phyloP scores from a whole-genome alignment of 2,329 filamentous ascomycete species.

The Hymenoscyphus linearis region DNA sequence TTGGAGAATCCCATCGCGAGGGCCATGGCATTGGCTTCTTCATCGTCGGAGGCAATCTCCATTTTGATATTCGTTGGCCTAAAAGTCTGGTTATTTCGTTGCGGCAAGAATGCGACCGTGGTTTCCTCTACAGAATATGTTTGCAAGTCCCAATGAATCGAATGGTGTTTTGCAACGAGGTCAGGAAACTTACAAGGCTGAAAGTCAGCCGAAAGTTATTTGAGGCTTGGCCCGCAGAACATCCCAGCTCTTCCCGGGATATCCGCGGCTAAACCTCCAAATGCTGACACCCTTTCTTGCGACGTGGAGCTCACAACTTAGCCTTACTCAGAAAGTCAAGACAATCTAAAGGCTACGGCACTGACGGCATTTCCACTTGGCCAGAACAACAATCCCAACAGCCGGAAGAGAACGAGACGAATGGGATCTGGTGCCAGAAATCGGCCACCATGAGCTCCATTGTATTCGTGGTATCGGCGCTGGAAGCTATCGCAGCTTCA shows the following conservation, averaged over 20 bases:
- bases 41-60: slow-evolving; percentile 1
- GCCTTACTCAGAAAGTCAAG: not conserved
- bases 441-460: slow-evolving; percentile 75
- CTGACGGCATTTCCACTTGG: not conserved
- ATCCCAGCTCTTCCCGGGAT: not conserved
- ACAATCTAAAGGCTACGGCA: not conserved
- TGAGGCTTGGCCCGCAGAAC: too few species aligned
- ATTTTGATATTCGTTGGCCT: not conserved
- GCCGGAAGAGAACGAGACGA: slow-evolving; percentile 4
- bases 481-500: slow-evolving; percentile 86
- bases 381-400: not conserved
- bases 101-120: not conserved
- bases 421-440: slow-evolving; percentile 16
- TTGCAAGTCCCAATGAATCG: not conserved
- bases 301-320: not conserved
- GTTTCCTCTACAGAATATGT: not conserved
- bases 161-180: not conserved
- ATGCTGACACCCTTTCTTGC: not conserved
- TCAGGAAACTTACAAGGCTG: not conserved
- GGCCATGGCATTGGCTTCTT: slow-evolving; percentile 27
- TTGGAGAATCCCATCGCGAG: slow-evolving; percentile 68
- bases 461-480: slow-evolving; percentile 88
- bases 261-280: not conserved
- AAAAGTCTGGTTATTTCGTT: not conserved
- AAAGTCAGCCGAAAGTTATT: not conserved